These are phyloP conservation scores for Phanerodontia chrysosporium DNA, from an alignment of 768 basidiomycete species.

Conservation along the genomic window DNA sequence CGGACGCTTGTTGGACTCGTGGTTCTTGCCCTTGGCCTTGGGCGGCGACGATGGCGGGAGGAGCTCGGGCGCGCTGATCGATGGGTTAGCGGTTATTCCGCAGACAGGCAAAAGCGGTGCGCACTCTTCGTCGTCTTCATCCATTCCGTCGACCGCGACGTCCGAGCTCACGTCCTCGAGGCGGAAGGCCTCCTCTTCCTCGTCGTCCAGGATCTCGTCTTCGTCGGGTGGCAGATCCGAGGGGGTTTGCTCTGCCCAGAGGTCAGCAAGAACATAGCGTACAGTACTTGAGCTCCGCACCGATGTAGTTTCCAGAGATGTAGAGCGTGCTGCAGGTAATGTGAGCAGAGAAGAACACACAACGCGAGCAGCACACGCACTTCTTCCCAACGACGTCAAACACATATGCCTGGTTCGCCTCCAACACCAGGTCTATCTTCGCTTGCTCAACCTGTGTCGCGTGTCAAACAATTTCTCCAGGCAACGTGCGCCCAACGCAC, in stretches of 20 bases:
- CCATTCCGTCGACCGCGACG: constrained; percentile 10
- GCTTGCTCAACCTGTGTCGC: constrained; percentile 82
- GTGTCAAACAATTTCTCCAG: too few relatives aligned
- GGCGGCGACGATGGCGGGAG: neutral
- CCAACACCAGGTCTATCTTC: constrained; percentile 64
- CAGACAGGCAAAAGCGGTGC: neutral
- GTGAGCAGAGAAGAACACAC: constrained; percentile 10
- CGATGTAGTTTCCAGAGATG: constrained; percentile 14
- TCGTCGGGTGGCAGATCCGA: constrained; percentile 10
- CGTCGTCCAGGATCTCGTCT: neutral
- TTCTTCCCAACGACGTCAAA: constrained; percentile 82
- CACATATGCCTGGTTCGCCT: constrained; percentile 57
- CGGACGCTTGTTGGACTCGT: constrained; percentile 56
- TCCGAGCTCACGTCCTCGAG: constrained; percentile 14
- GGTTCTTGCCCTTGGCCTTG: constrained; percentile 1
- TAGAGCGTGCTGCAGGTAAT: constrained; percentile 6
- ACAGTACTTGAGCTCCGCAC: constrained; percentile 59
- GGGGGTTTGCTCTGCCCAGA: constrained; percentile 48
- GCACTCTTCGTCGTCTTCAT: constrained; percentile 37
- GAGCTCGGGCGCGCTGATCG: neutral
- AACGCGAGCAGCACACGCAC: constrained; percentile 34
- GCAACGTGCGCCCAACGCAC: too few relatives aligned
- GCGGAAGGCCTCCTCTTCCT: constrained; percentile 9
- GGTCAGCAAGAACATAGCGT: constrained; percentile 32
- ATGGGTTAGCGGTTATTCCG: neutral